These are phyloP conservation scores for Vitis amurensis DNA, from an alignment of 164 flowering plant species.

Conservation along the genomic window DNA sequence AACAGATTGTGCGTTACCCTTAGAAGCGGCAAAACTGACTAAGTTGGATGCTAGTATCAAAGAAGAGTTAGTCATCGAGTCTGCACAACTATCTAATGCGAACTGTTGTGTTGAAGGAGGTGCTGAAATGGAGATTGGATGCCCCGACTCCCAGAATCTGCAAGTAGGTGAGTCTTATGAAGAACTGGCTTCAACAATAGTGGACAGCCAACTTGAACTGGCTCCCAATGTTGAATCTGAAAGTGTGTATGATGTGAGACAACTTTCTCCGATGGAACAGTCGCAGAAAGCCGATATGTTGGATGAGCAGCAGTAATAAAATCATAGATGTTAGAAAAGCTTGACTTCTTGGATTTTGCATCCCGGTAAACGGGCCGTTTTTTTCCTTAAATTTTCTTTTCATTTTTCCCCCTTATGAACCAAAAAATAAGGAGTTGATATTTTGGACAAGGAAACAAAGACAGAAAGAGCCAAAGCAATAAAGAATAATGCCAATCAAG, in stretches of 20 bases:
- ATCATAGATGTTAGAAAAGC: conserved; percentile 2
- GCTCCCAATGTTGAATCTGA: conserved; percentile 20
- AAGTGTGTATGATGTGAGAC: conserved; percentile 20
- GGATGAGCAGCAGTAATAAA: conserved; percentile 9
- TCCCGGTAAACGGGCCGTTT: too few species aligned
- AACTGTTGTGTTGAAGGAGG: background rate
- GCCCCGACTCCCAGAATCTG: conserved; percentile 1
- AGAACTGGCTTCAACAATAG: conserved; percentile 10
- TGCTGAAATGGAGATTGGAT: background rate
- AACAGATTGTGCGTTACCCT: background rate
- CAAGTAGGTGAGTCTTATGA: conserved; percentile 20
- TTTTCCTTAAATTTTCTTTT: too few species aligned
- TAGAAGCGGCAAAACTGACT: too few species aligned
- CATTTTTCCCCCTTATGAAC: too few species aligned
- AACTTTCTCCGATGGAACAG: conserved; percentile 15
- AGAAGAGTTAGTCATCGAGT: background rate
- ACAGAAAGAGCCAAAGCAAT: too few species aligned
- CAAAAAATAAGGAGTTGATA: too few species aligned
- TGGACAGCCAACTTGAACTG: background rate
- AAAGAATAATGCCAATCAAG: too few species aligned
- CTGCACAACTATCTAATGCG: background rate
- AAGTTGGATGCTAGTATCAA: background rate
- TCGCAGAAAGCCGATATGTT: conserved; percentile 7
- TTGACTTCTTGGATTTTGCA: conserved; percentile 18
- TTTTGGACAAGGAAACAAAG: too few species aligned